Evolutionary conservation across 371 early-diverging fungal species (phyloP), one percentile per base, ranked within the genome.

Genomic region (Mortierella sp.): DNA sequence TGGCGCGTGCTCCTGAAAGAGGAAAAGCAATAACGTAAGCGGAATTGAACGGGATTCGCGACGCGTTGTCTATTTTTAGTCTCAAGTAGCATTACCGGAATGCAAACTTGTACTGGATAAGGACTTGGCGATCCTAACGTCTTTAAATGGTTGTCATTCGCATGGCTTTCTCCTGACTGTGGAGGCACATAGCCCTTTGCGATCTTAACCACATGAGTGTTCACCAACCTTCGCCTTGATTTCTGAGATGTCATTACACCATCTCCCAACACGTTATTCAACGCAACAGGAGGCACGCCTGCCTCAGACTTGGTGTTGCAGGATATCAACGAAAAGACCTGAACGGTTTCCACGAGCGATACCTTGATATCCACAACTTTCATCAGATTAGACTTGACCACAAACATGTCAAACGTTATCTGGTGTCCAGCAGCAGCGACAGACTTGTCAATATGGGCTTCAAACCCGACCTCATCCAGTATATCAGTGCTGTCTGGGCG

Each of bases 381-480:
- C 65, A 74, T 64, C 31, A 68, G n/a, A 54, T 74, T 65, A 12
- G 76, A 74, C 28, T 74, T 74, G n/a, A 68, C 64, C 1, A 74
- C 65, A 61, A 74, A 74, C 65, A 74, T 74, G 16, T 68, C 65
- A 26, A 74, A 42, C 2, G 76, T 57, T 10, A 74, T 58, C 23
- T 60, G 55, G n/a, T 74, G 69, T 3, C 76, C 76, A 1, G 76
- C 76, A 12, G 76, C 67, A 13, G 61, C 76, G 2, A 74, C 65
- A 0, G 76, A 74, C 41, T 74, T 74, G 65, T 74, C 76, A 30
- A 74, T 69, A 38, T 74, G 65, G 1, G 76, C 76, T 27, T 69
- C 76, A 19, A 74, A 74, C 14, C 76, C 76, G 34, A 74, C 76
- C 42, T 74, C 76, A n/a, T 74, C 76, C 16, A 74, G 26, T 16